Conservation (phyloP, 371 early-diverging fungal genomes). For the Haplosporangium sp. region DNA sequence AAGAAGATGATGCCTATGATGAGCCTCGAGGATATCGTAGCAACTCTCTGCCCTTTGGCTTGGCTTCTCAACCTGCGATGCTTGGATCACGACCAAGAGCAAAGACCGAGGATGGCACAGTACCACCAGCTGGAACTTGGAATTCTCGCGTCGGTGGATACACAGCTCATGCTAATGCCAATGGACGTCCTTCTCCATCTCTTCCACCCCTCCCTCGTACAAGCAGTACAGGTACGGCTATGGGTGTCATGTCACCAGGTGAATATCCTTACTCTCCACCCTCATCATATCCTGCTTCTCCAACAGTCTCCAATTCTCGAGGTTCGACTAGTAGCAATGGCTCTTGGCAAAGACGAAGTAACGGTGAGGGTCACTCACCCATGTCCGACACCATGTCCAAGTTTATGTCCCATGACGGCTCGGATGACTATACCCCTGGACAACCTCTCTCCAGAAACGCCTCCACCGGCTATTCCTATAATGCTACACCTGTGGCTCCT, state of each 20-base stretch:
- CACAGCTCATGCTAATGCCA: constrained; percentile 24
- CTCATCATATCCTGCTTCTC: constrained; percentile 71
- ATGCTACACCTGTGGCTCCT: constrained; percentile 26
- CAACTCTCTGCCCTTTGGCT: constrained; percentile 36
- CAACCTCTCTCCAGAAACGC: constrained; percentile 51
- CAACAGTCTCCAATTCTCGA: constrained; percentile 63
- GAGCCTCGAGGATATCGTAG: constrained; percentile 44
- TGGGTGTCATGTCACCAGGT: constrained; percentile 52
- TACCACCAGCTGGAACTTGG: constrained; percentile 12
- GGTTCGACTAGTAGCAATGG: constrained; percentile 51
- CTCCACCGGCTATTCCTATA: constrained; percentile 49
- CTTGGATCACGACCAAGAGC: constrained; percentile 49
- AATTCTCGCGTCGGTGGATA: constrained; percentile 24
- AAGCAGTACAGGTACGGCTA: constrained; percentile 49
- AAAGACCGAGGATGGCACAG: constrained; percentile 40
- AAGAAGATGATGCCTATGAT: constrained; percentile 58
- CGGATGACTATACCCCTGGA: constrained; percentile 21
- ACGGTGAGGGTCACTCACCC: constrained; percentile 57
- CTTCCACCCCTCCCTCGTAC: constrained; percentile 60
- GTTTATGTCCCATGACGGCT: constrained; percentile 45
- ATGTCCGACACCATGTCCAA: constrained; percentile 57
- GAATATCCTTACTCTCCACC: constrained; percentile 72
- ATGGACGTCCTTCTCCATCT: constrained; percentile 54
- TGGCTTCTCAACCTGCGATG: constrained; percentile 29
- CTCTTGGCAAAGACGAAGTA: constrained; percentile 56